Base-by-base conservation (phyloP, 2,329 filamentous ascomycete species). In the Sclerotinia minor region DNA sequence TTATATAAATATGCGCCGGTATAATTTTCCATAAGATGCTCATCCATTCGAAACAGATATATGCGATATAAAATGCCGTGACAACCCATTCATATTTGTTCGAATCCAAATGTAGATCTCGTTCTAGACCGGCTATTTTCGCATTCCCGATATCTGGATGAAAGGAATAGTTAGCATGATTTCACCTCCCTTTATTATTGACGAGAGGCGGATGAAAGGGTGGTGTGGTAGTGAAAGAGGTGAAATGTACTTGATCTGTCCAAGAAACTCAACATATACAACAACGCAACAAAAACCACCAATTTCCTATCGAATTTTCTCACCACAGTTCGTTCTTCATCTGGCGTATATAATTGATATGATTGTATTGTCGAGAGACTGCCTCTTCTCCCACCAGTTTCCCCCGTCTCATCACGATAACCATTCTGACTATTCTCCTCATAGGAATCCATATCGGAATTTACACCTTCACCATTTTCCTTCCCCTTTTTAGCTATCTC, bases 251-350 rank as follows among this genome's bases (percentile, higher is more conserved):
- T 96, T 24, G 91, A 94, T 72, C 93, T 85, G 78, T 97, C 93
- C 72, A 97, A 79, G 76, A 96, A 97, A 71, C 89, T 90, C 70
- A 97, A 81, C 82, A 96, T 85, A 77, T 95, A 97, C 17, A 97
- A 83, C 68, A 94, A 77, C 15, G 92, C 90, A 71, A 97, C 84
- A 76, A 97, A 96, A 0, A 91, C 77, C 7, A 96, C 92, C 65
- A 97, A 83, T 71, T 84, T 86, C 67, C 86, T 83, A 77, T 97
- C 93, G 72, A 97, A 87, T 79, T 91, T 93, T 75, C 82, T 83
- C 67, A 93, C 83, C 11, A 96, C 88, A 5, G 82, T 81, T 29
- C 78, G 80, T 76, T 96, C 93, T 77, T 97, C 93, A 65, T 93
- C 89, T 2, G 81, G 81, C 0, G 84, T 86, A 73, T 85, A 87